These are phyloP conservation scores for Diaporthe eres DNA, from an alignment of 2,329 filamentous ascomycete genomes.

Conservation along the genomic window DNA sequence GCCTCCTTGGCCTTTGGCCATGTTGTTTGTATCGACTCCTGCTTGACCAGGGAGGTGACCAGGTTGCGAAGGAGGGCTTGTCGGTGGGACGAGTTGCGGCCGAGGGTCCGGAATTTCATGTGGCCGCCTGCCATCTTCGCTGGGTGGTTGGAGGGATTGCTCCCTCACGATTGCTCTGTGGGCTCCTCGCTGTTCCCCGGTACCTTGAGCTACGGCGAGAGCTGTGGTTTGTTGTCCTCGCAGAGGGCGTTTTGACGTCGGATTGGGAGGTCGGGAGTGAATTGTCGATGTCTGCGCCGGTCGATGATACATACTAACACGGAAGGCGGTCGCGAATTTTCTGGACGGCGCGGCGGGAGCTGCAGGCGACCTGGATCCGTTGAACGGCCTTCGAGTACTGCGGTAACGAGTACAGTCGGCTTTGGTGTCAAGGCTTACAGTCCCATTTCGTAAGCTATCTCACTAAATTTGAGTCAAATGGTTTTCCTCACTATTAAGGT, in stretches of 20 bases:
- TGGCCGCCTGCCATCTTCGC: constrained; percentile 84
- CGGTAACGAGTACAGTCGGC: neutral
- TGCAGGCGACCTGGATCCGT: neutral
- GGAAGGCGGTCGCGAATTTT: constrained; percentile 35
- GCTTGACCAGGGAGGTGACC: constrained; percentile 92
- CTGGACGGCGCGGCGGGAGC: constrained; percentile 35
- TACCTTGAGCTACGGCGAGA: neutral
- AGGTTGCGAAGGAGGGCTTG: constrained; percentile 95
- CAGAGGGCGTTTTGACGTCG: constrained; percentile 1
- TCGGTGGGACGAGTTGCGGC: constrained; percentile 87
- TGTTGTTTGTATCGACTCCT: constrained; percentile 95
- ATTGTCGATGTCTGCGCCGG: constrained; percentile 30
- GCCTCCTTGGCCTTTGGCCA: constrained; percentile 98
- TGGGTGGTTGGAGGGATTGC: constrained; percentile 10
- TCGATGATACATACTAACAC: constrained; percentile 9
- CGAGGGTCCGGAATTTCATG: constrained; percentile 90
- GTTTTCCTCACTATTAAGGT: fast-evolving
- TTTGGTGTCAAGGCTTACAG: neutral
- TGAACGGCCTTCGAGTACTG: neutral
- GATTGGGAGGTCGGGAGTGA: neutral
- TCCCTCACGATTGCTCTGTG: neutral
- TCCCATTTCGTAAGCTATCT: no score
- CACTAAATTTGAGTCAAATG: fast-evolving
- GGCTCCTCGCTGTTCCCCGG: neutral
- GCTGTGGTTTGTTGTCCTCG: constrained; percentile 6